Evolutionary conservation across 805 yeast species (phyloP).

Genomic region (Suhomyces sp.): DNA sequence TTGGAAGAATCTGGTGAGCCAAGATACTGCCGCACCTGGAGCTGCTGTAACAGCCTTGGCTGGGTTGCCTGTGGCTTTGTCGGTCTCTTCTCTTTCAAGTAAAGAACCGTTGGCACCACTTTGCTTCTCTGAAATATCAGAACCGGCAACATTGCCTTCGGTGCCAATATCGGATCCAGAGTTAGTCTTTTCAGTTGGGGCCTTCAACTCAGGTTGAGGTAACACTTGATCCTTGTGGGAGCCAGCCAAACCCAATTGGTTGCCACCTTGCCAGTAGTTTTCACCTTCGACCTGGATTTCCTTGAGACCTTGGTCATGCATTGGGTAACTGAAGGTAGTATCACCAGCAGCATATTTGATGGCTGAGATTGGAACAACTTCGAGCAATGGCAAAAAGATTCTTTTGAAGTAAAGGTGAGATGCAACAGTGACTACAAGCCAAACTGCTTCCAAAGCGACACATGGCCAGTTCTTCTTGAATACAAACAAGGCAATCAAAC

Average conservation of each 20-base stretch:
- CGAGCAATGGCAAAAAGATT: conserved; percentile 60
- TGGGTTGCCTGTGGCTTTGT: background rate
- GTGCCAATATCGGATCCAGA: background rate
- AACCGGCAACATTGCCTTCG: conserved; percentile 1
- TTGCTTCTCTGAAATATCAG: conserved; percentile 8
- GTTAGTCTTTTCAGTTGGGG: background rate
- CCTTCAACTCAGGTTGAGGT: conserved; percentile 4
- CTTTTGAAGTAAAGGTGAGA: conserved; percentile 58
- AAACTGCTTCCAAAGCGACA: conserved; percentile 64
- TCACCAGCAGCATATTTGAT: conserved; percentile 47
- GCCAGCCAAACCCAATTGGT: conserved; percentile 33
- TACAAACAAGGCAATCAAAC: conserved; percentile 68
- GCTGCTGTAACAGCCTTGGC: conserved; percentile 11
- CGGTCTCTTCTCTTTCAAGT: background rate
- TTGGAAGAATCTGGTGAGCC: conserved; percentile 40
- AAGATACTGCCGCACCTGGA: conserved; percentile 23
- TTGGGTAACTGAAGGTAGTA: conserved; percentile 50
- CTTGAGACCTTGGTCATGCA: conserved; percentile 58
- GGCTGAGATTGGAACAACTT: conserved; percentile 68
- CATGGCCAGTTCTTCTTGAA: conserved; percentile 79
- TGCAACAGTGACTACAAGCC: conserved; percentile 53
- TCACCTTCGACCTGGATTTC: conserved; percentile 56
- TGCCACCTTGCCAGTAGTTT: conserved; percentile 44
- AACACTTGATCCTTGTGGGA: conserved; percentile 18
- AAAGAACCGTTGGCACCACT: conserved; percentile 1